Evolutionary conservation across 768 basidiomycete genomes (phyloP).

Genomic region (Hemileccinum rubropunctum): DNA sequence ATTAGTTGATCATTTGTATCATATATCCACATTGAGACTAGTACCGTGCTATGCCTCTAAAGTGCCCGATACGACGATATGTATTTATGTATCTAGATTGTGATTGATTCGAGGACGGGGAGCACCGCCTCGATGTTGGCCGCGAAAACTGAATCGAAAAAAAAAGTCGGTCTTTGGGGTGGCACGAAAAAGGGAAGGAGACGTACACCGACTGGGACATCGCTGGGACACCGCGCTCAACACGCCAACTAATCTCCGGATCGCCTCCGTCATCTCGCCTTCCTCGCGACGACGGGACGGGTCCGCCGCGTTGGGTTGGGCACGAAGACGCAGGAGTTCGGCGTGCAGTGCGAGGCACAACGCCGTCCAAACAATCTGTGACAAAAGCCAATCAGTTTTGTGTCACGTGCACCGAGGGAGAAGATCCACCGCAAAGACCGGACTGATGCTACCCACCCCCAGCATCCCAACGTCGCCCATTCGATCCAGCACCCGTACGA

Average conservation of each 20-base stretch:
- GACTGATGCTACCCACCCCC: conserved; percentile 9
- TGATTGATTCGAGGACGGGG: conserved; percentile 22
- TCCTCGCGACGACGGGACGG: conserved; percentile 10
- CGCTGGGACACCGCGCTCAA: conserved; percentile 17
- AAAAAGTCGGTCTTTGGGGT: background rate
- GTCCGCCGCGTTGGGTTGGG: background rate
- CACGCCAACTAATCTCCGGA: conserved; percentile 14
- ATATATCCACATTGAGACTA: background rate
- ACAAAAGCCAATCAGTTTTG: background rate
- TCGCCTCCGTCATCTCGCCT: conserved; percentile 10
- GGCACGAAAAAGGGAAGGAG: background rate
- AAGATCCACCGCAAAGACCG: conserved; percentile 17
- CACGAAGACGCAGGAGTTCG: conserved; percentile 19
- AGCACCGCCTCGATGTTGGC: conserved; percentile 25
- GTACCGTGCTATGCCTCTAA: background rate
- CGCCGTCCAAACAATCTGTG: conserved; percentile 24
- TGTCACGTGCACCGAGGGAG: background rate
- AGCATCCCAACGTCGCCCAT: conserved; percentile 1
- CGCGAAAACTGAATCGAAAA: conserved; percentile 15
- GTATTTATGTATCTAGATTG: background rate
- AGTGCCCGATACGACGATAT: background rate
- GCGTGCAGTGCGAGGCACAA: conserved; percentile 21
- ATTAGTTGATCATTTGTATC: background rate
- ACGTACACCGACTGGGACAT: conserved; percentile 22
- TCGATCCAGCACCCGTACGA: conserved; percentile 16